Evolutionary conservation across 2,329 filamentous ascomycete genomes (phyloP).

Genomic region (Trichoderma arundinaceum): DNA sequence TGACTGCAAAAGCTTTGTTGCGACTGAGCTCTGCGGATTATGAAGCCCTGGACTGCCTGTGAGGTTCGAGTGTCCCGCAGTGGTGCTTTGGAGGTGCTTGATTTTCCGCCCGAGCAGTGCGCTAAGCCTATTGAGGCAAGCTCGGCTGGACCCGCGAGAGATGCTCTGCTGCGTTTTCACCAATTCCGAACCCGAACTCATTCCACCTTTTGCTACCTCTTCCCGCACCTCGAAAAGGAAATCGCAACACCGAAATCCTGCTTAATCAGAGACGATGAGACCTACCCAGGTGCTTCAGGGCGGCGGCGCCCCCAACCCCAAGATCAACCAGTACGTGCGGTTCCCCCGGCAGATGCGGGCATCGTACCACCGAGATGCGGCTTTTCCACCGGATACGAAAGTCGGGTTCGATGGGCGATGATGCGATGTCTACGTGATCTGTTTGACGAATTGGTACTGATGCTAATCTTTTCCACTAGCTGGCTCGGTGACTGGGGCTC

Average conservation of each 20-base stretch:
- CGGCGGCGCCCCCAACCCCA: conserved; percentile 44
- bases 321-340: conserved; percentile 45
- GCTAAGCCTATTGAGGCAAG: conserved; percentile 47
- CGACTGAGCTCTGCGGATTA: conserved; percentile 10
- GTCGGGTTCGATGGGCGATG: conserved; percentile 27
- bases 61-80: conserved; percentile 25
- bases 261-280: conserved; percentile 45
- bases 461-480: conserved; percentile 50
- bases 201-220: conserved; percentile 27
- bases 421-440: conserved; percentile 37
- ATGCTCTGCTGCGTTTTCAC: conserved; percentile 38
- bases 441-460: background rate
- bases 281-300: conserved; percentile 48
- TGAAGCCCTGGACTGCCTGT: conserved; percentile 21
- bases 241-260: conserved; percentile 31
- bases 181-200: conserved; percentile 35
- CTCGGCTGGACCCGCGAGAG: conserved; percentile 41
- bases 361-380: conserved; percentile 38
- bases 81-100: conserved; percentile 29
- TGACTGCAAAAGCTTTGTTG: background rate
- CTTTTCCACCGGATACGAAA: conserved; percentile 40
- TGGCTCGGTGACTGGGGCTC: conserved; percentile 77
- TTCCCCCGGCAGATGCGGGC: conserved; percentile 2
- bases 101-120: conserved; percentile 36
- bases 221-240: conserved; percentile 25